Percentiles rank a stretch among this genome's conserved stretches.
These are phyloP conservation scores for Coprinopsis strossmayeri DNA, from an alignment of 768 basidiomycete genomes.

Conservation along the genomic window DNA sequence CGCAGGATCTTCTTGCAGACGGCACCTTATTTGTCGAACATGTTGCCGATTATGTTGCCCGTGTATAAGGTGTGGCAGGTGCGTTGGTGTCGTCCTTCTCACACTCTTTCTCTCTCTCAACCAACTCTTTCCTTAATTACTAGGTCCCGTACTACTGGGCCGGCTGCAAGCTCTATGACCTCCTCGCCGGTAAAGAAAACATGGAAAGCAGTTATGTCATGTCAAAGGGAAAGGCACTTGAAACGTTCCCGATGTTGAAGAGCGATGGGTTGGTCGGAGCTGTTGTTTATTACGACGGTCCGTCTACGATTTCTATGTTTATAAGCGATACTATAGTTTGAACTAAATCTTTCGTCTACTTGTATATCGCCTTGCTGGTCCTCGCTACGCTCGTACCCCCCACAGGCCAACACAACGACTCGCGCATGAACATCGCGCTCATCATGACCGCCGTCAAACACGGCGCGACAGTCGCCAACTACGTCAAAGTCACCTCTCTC, in stretches of 20 bases:
- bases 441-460: conserved; percentile 92
- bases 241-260: conserved; percentile 96
- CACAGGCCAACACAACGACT: conserved; percentile 94
- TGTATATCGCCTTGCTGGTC: no score
- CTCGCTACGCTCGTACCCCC: no score
- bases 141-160: conserved; percentile 79
- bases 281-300: conserved; percentile 96
- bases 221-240: conserved; percentile 88
- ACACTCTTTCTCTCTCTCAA: neutral
- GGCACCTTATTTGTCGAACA: conserved; percentile 85
- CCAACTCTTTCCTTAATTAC: neutral
- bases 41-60: conserved; percentile 97
- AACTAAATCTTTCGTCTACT: neutral
- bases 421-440: conserved; percentile 95
- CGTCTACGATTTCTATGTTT: conserved; percentile 18
- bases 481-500: conserved; percentile 77
- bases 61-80: conserved; percentile 99
- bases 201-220: conserved; percentile 96
- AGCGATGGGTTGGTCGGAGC: conserved; percentile 87
- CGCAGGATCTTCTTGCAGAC: conserved; percentile 91
- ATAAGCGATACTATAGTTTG: no score
- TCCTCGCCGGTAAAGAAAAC: conserved; percentile 92
- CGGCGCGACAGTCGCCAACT: conserved; percentile 84
- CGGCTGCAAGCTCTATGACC: conserved; percentile 94
- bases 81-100: neutral